Base-by-base conservation (phyloP, 2,329 filamentous ascomycete species). In the Botrytis pseudocinerea region DNA sequence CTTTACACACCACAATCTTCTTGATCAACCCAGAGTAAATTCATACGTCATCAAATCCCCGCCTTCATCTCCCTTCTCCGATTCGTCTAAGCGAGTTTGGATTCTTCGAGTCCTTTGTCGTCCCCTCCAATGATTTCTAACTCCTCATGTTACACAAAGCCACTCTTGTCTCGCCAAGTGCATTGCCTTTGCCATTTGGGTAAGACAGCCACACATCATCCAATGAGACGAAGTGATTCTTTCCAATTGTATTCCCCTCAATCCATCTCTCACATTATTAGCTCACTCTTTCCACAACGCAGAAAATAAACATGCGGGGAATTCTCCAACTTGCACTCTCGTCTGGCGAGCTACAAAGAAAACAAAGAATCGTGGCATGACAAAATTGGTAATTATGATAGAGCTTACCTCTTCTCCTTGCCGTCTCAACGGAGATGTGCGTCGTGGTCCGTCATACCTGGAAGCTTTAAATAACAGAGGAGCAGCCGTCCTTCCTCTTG, bases 1-100 rank as follows among this genome's bases (percentile, higher is more conserved):
- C 63, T n/a, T 38, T 12, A 44, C 22, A n/a, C 64, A 28, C 32
- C 46, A 38, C 64, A 40, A 54, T 28, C 51, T 57, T 57, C 22
- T 40, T 18, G 10, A 54, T 68, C 46, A 68, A 54, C 40, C 8
- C 38, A 68, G 14, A 18, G 38, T 22, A 57, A 22, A 42, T 25
- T 22, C 25, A 42, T 57, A 69, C 65, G 48, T 69, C 65, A 69
- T 69, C 28, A 69, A 68, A 69, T 57, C 48, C 48, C 65, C 48
- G n/a, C n/a, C 35, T 25, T 42, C 48, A 40, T 28, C 3, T 40
- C 35, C 65, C 65, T 57, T 42, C 48, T 69, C 48, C 65, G 48
- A 69, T 69, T 69, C 65, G 48, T 42, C 48, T 20, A 32, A 57
- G 65, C 38, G 48, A 59, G 48, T n/a, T 69, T 42, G 48, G 6